Base-by-base conservation (phyloP, 1,284 basidiomycete genomes). In the Phaffia rhodozyma region DNA sequence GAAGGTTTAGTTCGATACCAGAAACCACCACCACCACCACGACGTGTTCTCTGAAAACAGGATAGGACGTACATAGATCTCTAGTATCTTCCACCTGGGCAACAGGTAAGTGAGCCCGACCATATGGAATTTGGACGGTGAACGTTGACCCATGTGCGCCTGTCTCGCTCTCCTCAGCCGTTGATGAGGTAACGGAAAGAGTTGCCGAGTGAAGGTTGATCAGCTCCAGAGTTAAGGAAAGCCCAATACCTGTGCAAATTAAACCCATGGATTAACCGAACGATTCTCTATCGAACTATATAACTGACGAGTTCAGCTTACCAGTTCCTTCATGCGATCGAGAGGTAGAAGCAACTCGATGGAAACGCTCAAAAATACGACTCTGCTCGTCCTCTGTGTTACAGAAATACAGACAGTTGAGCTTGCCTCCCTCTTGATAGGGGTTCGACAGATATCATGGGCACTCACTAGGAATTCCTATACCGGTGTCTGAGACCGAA, bases 121-220 rank as follows among this genome's bases (percentile, higher is more conserved):
- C 75, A 16, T 75, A 66, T 18, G 74, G 75, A 25, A 77, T 68
- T 6, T 66, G 60, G 21, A 74, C 72, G 0, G 69, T 67, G 68
- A 76, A 75, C 0, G 66, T 71, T 1, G 74, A 74, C 6, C 75
- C 75, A 57, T 76, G 71, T 71, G 60, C 6, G 16, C 71, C 72
- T 48, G 73, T 70, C 1, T 3, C 18, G 21, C 70, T 71, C 65
- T 77, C 74, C 7, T 67, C 66, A 2, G 67, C 70, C 0, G 72
- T 74, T 1, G 53, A 49, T 61, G 72, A 74, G n/a, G 76, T 72
- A 25, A 78, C 73, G 18, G 73, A 72, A 54, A 79, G 68, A 0
- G 68, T 70, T 5, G 77, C 77, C 7, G 75, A 75, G 63, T 78
- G 75, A 2, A 77, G 69, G 60, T 77, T 76, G 66, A 79, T 75